Evolutionary conservation across 2,329 filamentous ascomycete species (phyloP), one percentile per base, ranked within the genome.

Genomic region (Aspergillus caelatus): DNA sequence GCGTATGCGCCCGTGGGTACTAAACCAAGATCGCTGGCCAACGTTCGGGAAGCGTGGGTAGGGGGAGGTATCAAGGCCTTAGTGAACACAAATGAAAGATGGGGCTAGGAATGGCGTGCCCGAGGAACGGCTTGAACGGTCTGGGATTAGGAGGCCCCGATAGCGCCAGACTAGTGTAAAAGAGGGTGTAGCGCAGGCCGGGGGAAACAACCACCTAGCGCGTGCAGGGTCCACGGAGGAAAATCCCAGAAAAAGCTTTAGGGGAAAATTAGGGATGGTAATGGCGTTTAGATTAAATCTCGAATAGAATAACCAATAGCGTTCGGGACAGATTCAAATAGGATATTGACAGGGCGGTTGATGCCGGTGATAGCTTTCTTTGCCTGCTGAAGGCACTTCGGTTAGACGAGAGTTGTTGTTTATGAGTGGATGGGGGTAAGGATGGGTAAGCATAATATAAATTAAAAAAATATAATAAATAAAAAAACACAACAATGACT

Each of bases 161-260:
- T 72, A 67, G 68, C 64, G 65, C 68, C 63, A 60, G 62, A 65
- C 75, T 78, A 78, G 66, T 65, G 62, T 64, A 68, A 65, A 74
- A 75, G 65, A 55, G 62, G 73, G 70, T 61, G 69, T 78, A 78
- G 76, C 68, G 76, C 68, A 77, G 48, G 72, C 72, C 70, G 75
- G 75, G 74, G 72, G 69, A 71, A 72, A 71, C 23, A 2, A 68
- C 65, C 65, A 71, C 61, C 63, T 48, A 67, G 63, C 66, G 67
- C 68, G 72, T 74, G 71, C 71, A 71, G 70, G 70, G 68, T 66
- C 62, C 68, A 61, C 56, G 63, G 62, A 63, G 62, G 61, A 67
- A 61, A 45, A 26, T 52, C 41, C 54, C 32, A 57, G 12, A 23
- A 28, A 54, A 34, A 36, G n/a, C 14, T 16, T 53, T 53, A 53